phyloP scores from a whole-genome alignment of 2,329 filamentous ascomycete genomes.

The Cladophialophora immunda region DNA sequence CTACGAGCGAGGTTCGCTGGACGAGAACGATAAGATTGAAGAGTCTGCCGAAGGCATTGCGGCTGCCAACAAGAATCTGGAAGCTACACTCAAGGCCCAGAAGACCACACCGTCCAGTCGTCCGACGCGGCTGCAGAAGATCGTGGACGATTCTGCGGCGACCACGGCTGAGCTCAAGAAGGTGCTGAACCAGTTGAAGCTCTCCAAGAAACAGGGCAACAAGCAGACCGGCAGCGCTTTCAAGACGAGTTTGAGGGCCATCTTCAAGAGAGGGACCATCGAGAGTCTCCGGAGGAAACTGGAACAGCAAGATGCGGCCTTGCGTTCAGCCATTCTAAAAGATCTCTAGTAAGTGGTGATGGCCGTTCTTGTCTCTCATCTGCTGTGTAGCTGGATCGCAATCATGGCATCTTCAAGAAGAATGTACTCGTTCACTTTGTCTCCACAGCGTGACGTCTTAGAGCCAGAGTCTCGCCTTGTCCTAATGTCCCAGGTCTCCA shows the following conservation, averaged over 20 bases:
- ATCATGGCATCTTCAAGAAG: too few species aligned
- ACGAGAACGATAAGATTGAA: constrained; percentile 27
- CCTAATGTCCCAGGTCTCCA: too few species aligned
- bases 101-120: background rate
- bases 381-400: too few species aligned
- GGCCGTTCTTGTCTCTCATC: background rate
- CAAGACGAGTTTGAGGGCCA: constrained; percentile 14
- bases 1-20: constrained; percentile 23
- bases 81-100: constrained; percentile 6
- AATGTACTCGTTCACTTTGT: too few species aligned
- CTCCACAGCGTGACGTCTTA: too few species aligned
- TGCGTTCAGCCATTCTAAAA: constrained; percentile 20
- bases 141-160: constrained; percentile 6
- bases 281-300: constrained; percentile 12
- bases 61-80: constrained; percentile 23
- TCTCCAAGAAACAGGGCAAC: constrained; percentile 19
- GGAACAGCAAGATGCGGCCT: constrained; percentile 21
- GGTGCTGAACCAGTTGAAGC: constrained; percentile 24
- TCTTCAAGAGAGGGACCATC: constrained; percentile 20
- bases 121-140: constrained; percentile 13
- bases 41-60: constrained; percentile 19
- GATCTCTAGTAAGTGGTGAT: constrained; percentile 9
- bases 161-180: constrained; percentile 19
- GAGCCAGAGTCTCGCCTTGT: too few species aligned
- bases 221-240: constrained; percentile 6